A percentile compares a stretch with the other conserved stretches of the same genome.
phyloP scores from a whole-genome alignment of 495 filamentous ascomycete species.

The Amphirosellinia nigrospora region DNA sequence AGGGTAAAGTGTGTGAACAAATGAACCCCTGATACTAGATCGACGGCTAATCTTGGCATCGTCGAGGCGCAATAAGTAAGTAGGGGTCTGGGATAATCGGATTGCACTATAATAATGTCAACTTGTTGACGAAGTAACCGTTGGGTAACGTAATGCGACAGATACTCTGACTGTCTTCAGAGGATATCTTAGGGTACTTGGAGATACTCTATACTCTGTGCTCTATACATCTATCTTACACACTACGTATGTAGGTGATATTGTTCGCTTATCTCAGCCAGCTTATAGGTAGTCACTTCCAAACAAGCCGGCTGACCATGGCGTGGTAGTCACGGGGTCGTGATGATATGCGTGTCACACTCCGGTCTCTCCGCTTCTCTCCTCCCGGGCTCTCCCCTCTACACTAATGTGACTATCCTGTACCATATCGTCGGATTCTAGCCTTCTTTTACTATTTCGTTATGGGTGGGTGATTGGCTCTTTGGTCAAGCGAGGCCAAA shows the following conservation, averaged over 20 bases:
- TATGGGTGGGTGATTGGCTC: neutral
- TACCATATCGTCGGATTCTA: neutral
- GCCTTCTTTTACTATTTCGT: neutral
- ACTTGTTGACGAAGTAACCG: neutral
- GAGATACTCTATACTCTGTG: neutral
- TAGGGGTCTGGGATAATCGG: neutral
- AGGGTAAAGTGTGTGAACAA: neutral
- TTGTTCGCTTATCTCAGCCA: conserved; percentile 3
- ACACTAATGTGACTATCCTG: neutral
- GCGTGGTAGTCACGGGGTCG: neutral
- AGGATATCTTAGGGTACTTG: neutral
- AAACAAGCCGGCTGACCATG: neutral
- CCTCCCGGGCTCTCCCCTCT: neutral
- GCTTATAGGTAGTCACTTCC: neutral
- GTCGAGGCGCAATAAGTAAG: neutral
- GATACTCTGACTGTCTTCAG: neutral
- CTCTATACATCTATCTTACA: neutral
- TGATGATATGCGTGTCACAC: neutral
- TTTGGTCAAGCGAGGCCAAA: neutral
- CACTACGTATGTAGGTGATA: neutral
- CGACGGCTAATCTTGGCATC: neutral
- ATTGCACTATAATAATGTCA: neutral
- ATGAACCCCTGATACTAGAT: neutral
- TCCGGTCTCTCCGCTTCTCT: neutral
- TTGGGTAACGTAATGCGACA: neutral